A percentile compares a stretch with the other conserved stretches of the same genome.
These are phyloP conservation scores for Neocallimastix lanati DNA, from an alignment of 192 early-diverging fungal species.

Conservation along the genomic window DNA sequence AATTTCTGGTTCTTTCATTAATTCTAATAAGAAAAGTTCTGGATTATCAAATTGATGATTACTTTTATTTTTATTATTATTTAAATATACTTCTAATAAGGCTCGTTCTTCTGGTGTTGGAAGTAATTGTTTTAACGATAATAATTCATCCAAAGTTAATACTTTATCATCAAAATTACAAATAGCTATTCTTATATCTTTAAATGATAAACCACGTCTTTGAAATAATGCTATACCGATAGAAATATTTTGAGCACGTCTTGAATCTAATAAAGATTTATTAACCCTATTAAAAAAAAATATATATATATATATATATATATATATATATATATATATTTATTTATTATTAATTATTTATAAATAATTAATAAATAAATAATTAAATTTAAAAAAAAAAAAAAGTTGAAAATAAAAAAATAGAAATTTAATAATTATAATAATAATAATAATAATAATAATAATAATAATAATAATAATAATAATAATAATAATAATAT, in stretches of 20 bases:
- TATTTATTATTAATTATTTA: no score
- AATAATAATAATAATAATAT: no score
- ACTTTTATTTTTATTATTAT: constrained; percentile 1
- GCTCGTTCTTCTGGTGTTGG: constrained; percentile 21
- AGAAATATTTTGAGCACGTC: constrained; percentile 31
- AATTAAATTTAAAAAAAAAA: no score
- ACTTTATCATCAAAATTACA: constrained; percentile 9
- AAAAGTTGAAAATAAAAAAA: no score
- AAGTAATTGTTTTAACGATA: constrained; percentile 18
- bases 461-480: no score
- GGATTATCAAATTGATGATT: constrained; percentile 26
- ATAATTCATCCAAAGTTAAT: constrained; percentile 19
- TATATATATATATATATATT: no score
- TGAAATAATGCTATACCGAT: constrained; percentile 25
- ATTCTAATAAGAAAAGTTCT: constrained; percentile 26
- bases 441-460: no score
- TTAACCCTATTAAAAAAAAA: neutral
- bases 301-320: no score
- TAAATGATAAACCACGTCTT: constrained; percentile 15
- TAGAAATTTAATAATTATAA: no score
- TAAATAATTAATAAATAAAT: no score
- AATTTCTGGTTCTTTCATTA: constrained; percentile 14
- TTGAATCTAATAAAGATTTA: constrained; percentile 17
- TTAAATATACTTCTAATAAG: constrained; percentile 6
- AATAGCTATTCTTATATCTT: constrained; percentile 9